Evolutionary conservation across 176 grass and related monocot genomes (phyloP).

Genomic region (Eragrostis nindensis): DNA sequence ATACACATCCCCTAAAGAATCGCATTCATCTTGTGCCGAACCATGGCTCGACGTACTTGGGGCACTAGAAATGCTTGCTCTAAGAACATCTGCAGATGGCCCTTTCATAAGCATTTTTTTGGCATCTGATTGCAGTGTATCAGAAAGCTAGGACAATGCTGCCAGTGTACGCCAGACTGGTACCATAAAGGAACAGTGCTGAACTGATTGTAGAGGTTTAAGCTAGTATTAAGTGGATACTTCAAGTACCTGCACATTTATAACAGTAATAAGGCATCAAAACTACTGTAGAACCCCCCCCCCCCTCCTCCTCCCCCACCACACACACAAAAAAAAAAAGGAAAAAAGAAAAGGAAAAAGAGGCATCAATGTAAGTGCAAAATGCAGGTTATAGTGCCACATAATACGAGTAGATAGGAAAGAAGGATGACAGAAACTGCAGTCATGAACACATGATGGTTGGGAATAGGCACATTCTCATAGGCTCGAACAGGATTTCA

Average conservation of each 20-base stretch:
- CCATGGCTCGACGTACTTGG: conserved; percentile 98
- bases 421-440: conserved; percentile 3
- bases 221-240: conserved; percentile 2
- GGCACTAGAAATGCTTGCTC: conserved; percentile 92
- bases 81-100: conserved; percentile 78
- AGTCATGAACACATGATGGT: neutral
- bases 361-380: neutral
- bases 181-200: neutral
- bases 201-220: neutral
- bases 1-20: conserved; percentile 82
- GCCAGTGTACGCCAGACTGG: neutral
- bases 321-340: neutral
- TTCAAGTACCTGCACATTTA: conserved; percentile 33
- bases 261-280: conserved; percentile 9
- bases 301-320: too few relatives aligned
- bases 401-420: neutral
- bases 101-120: conserved; percentile 75
- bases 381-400: neutral
- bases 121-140: conserved; percentile 61
- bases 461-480: neutral
- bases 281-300: too few relatives aligned
- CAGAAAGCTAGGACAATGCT: conserved; percentile 25
- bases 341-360: conserved; percentile 3
- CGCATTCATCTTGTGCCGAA: conserved; percentile 90
- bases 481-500: neutral